Conservation (phyloP, 2,329 filamentous ascomycete species). For the Ophiostoma sp. region DNA sequence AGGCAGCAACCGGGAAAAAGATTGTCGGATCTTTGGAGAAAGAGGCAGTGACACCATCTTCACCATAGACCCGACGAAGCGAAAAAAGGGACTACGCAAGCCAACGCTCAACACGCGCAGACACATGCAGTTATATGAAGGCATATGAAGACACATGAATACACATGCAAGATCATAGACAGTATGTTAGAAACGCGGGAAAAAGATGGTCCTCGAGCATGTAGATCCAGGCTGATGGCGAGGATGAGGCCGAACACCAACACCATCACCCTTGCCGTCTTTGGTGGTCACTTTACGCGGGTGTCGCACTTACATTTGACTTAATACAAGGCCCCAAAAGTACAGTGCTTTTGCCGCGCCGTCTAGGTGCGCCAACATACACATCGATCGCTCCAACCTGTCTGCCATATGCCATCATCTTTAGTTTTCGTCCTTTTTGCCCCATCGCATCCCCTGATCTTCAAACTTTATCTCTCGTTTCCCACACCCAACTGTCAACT, state of each 20-base stretch:
- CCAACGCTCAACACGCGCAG: neutral
- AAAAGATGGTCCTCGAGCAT: neutral
- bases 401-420: neutral
- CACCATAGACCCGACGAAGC: neutral
- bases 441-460: neutral
- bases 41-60: neutral
- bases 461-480: neutral
- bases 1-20: slow-evolving; percentile 7
- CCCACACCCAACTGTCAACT: neutral
- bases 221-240: neutral
- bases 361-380: neutral
- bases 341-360: neutral
- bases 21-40: neutral
- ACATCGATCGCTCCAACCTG: neutral
- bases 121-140: neutral
- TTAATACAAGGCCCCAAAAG: neutral
- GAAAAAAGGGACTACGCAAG: neutral
- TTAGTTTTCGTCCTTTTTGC: neutral
- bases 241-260: neutral
- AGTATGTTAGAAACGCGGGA: neutral
- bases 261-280: neutral
- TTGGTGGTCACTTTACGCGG: neutral
- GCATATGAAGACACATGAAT: neutral
- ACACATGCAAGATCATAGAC: neutral
- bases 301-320: neutral